phyloP scores from a whole-genome alignment of 73 alveolate genomes.

The Symbiodinium natans region DNA sequence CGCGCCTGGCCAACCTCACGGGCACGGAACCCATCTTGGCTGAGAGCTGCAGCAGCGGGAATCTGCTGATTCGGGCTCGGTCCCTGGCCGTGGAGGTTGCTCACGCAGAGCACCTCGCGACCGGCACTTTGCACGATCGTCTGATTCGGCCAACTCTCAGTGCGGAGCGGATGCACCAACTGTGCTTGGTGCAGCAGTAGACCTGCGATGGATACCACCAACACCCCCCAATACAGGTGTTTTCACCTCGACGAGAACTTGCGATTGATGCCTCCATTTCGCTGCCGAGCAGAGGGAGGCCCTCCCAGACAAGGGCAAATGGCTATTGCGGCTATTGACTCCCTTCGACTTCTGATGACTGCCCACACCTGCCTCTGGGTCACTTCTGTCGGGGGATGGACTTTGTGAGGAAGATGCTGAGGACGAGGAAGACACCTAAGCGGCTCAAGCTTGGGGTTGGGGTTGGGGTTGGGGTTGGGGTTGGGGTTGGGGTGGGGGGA shows the following conservation, averaged over 20 bases:
- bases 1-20: slow-evolving; percentile 9
- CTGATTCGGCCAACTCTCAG: background rate
- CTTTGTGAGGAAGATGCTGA: background rate
- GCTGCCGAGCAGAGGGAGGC: slow-evolving; percentile 38
- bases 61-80: too few relatives aligned
- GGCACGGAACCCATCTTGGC: too few relatives aligned
- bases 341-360: too few relatives aligned
- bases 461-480: too few relatives aligned
- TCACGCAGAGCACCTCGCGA: slow-evolving; percentile 24
- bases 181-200: slow-evolving; percentile 54
- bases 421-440: background rate
- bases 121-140: background rate
- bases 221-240: background rate
- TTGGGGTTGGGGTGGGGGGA: too few relatives aligned
- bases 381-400: background rate
- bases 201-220: background rate
- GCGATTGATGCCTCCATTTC: slow-evolving; percentile 37
- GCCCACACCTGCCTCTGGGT: background rate
- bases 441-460: too few relatives aligned
- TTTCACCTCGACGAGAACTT: too few relatives aligned
- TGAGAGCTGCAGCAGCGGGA: too few relatives aligned
- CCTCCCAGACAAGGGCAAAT: background rate
- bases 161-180: background rate
- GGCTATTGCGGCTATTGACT: background rate
- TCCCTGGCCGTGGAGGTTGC: slow-evolving; percentile 53